A percentile compares a stretch with the other conserved stretches of the same genome.
These are phyloP conservation scores for Fagopyrum homotropicum DNA, from an alignment of 148 eudicot genomes.

Conservation along the genomic window DNA sequence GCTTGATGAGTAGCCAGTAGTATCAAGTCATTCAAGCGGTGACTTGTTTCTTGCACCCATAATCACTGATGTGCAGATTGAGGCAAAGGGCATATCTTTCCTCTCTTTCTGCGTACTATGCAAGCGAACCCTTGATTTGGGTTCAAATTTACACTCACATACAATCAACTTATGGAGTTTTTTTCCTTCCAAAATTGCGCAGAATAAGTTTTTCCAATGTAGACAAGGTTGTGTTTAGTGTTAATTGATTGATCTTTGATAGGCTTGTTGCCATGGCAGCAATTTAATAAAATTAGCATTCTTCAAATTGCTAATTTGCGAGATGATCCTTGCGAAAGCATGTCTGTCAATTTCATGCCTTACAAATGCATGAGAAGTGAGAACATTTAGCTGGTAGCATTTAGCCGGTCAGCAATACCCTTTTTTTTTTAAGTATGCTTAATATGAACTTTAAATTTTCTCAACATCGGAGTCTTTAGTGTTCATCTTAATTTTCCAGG, in stretches of 20 bases:
- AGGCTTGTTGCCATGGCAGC: background rate
- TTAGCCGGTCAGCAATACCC: no score
- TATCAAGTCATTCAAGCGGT: background rate
- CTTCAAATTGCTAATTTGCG: background rate
- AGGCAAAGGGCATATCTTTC: conserved; percentile 12
- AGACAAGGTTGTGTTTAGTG: background rate
- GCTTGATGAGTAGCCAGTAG: background rate
- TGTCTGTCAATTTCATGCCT: background rate
- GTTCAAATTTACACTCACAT: background rate
- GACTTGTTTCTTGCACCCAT: background rate
- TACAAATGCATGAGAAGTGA: background rate
- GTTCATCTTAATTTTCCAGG: no score
- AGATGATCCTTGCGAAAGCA: background rate
- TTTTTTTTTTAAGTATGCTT: no score
- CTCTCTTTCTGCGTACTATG: background rate
- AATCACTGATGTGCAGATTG: conserved; percentile 4
- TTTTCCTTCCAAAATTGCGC: background rate
- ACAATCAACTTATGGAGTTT: background rate
- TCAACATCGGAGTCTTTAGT: no score
- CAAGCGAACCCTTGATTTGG: conserved; percentile 4
- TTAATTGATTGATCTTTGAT: background rate
- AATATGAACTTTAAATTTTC: no score
- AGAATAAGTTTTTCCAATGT: background rate
- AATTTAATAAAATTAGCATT: background rate
- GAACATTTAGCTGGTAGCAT: no score